Base-by-base conservation (phyloP, 148 eudicot genomes). In the Rhododendron simsii region DNA sequence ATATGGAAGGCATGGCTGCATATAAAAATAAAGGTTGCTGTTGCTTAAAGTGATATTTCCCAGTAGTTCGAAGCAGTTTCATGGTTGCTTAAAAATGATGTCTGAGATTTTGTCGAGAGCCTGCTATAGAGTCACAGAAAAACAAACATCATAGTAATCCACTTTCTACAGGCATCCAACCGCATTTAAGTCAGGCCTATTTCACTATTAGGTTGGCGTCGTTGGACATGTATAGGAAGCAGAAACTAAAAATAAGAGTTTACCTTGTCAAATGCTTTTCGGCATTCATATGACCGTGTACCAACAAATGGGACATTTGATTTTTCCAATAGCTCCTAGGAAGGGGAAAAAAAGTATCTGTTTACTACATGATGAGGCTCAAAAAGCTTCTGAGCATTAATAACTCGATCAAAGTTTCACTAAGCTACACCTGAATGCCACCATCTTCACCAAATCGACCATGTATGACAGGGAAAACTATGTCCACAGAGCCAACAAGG, bases 371-470 rank as follows among this genome's bases (percentile, higher is more conserved):
- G 47, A 76, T 26, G 23, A 37, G 28, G 73, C 73, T 86, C 35
- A 10, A 81, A 87, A 47, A 9, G 28, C 74, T 84, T 48, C 78
- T 21, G 41, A 35, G 7, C 15, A 50, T 14, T 51, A 48, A 59
- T 21, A 63, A 78, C 55, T 73, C 44, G 2, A 57, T 78, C 28
- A 51, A 45, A 45, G 41, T 45, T 77, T 35, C 20, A 35, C 30
- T 37, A 63, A 76, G 57, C 33, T 71, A 82, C 76, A 96, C 98
- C 92, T 96, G 98, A 87, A 96, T 89, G 77, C 94, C 93, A 83
- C 98, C 98, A 90, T 96, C 98, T 91, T 96, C 98, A 82, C 98
- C 98, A 87, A 96, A 96, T 85, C 93, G 94, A 39, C 98, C 98
- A 88, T 96, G 98, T 89, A 96, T 96, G 33, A 94, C 98, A 71